Conservation (phyloP, 805 yeast genomes). For the Starmera pachycereana region DNA sequence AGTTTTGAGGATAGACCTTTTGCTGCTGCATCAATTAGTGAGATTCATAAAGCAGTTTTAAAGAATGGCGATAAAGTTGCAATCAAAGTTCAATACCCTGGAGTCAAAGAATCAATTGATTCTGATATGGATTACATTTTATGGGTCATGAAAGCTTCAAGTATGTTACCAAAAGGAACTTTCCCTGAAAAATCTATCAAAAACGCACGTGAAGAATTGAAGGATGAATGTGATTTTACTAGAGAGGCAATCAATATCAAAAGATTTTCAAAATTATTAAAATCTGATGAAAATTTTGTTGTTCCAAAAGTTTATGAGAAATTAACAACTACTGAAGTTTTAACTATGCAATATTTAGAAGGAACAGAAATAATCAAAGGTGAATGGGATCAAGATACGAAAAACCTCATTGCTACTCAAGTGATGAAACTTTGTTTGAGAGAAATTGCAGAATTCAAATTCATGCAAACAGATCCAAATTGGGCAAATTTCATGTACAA, state of each 20-base stretch:
- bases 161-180: slow-evolving; percentile 81
- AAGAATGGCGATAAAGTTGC: slow-evolving; percentile 67
- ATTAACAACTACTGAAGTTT: slow-evolving; percentile 68
- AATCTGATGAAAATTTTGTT: slow-evolving; percentile 49
- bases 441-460: slow-evolving; percentile 76
- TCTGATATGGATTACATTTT: slow-evolving; percentile 84
- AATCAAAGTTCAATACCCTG: slow-evolving; percentile 95
- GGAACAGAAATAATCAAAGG: slow-evolving; percentile 80
- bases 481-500: slow-evolving; percentile 97
- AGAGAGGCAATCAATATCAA: slow-evolving; percentile 78
- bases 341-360: slow-evolving; percentile 83
- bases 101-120: slow-evolving; percentile 88
- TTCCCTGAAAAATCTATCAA: slow-evolving; percentile 87
- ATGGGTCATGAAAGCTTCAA: slow-evolving; percentile 75
- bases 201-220: slow-evolving; percentile 85
- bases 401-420: slow-evolving; percentile 72
- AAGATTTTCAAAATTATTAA: slow-evolving; percentile 52
- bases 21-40: slow-evolving; percentile 97
- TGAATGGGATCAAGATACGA: slow-evolving; percentile 60
- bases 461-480: slow-evolving; percentile 98
- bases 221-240: slow-evolving; percentile 95
- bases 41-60: slow-evolving; percentile 80
- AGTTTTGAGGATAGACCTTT: slow-evolving; percentile 81
- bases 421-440: slow-evolving; percentile 79
- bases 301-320: slow-evolving; percentile 79